Base-by-base conservation (phyloP, 1,284 basidiomycete genomes). In the Moniliophthora roreri region DNA sequence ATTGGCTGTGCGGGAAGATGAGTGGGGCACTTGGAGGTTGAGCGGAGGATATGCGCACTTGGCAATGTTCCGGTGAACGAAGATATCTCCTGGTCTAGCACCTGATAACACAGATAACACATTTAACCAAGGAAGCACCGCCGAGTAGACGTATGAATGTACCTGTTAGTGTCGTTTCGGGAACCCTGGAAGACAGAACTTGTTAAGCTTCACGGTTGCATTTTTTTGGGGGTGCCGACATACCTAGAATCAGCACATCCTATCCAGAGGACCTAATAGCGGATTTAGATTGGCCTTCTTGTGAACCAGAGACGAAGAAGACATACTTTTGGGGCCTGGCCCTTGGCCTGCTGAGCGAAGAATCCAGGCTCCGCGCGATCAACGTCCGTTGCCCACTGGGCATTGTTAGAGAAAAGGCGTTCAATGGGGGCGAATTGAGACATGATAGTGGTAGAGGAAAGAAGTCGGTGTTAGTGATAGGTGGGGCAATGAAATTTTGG, bases 261-360 rank as follows among this genome's bases (percentile, higher is more conserved):
- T 60, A 91, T 79, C 87, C 88, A 90, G 59, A 89, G 80, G 38
- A 89, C 73, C 80, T 82, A 47, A 9, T 40, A 42, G 23, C 36
- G 40, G 41, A 56, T 20, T 28, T 20, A 59, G 38, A n/a, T 34
- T 21, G 48, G 48, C 42, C 23, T 28, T 44, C 20, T 38, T 40
- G 48, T 42, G 18, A 41, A 44, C 47, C 53, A 50, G 44, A 39
- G 15, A 52, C 45, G 59, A 87, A 87, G 57, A 86, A 74, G 47
- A 55, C 66, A 41, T 54, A 75, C 79, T 71, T 84, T 82, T 24
- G 87, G 85, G 0, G 63, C 60, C 61, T 89, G 87, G 2, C 80
- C 83, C 62, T 78, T 64, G 0, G 80, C 76, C 1, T 68, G 70
- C 53, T 73, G 62, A 2, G 64, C 55, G 51, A 87, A 82, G 56